Evolutionary conservation across 2,329 filamentous ascomycete genomes (phyloP), one percentile per base, ranked within the genome.

Genomic region (Talaromyces amestolkiae): DNA sequence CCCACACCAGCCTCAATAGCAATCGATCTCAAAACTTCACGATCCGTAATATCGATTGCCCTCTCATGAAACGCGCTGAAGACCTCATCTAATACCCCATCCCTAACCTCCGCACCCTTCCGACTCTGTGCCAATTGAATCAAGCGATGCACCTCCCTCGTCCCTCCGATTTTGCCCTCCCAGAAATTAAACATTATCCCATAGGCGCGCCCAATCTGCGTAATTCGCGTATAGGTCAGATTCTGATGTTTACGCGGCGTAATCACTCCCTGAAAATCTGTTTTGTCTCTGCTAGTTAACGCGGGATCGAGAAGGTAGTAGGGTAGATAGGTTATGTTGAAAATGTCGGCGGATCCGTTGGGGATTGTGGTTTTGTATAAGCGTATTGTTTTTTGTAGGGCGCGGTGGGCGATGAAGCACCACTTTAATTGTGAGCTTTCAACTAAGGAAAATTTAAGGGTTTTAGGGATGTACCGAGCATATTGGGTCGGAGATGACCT

Each of bases 291-390:
- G 17, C 27, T 35, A 4, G 64, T 58, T 27, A 45, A 58, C 19
- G 49, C 24, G 7, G 64, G 64, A 33, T 62, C 64, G 19, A 65
- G 64, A 22, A 65, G 58, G 51, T 62, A 65, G 41, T 62, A 65
- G 15, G 64, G 64, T 2, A 47, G 64, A 47, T 65, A 65, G n/a
- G 15, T 56, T 27, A 65, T 41, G 41, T 61, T 62, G 51, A 65
- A 65, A 4, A 33, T n/a, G 22, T 65, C 64, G 31, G 39, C 41
- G n/a, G 58, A 65, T 37, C 64, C 64, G 43, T 65, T 58, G 22
- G 58, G 58, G 33, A 65, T 33, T 17, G 64, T 65, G n/a, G n/a
- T 54, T 41, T 33, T 41, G 37, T 65, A 62, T 15, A 65, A 31
- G 17, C 17, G 58, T 3, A 65, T 41, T 31, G 64, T 43, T 43